Conservation (phyloP, 345 rosid genomes). For the Gossypium ekmanianum region DNA sequence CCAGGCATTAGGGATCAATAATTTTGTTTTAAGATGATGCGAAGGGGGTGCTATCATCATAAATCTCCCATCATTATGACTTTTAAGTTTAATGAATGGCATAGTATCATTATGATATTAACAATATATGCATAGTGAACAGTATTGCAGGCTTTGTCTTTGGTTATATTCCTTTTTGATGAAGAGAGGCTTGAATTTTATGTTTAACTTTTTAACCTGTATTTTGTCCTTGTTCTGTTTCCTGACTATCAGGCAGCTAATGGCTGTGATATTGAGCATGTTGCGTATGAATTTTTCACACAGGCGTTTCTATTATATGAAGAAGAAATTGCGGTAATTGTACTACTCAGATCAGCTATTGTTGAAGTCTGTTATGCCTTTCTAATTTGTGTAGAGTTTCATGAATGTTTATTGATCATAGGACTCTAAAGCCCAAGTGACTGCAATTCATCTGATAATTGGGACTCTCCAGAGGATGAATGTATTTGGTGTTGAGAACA, state of each 20-base stretch:
- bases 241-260: constrained; percentile 63
- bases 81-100: background rate
- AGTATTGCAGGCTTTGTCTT: background rate
- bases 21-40: background rate
- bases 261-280: constrained; percentile 73
- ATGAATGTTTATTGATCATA: constrained; percentile 21
- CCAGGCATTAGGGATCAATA: background rate
- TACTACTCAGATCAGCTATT: constrained; percentile 1
- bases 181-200: background rate
- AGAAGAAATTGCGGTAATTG: constrained; percentile 78
- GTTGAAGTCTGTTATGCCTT: background rate
- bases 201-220: constrained; percentile 8
- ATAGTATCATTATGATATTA: background rate
- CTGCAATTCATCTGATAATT: constrained; percentile 74
- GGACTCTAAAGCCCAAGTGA: constrained; percentile 89
- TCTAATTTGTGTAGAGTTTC: constrained; percentile 5
- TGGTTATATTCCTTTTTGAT: background rate
- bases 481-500: constrained; percentile 87
- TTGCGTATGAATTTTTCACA: constrained; percentile 77
- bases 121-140: background rate
- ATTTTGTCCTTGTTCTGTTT: constrained; percentile 14
- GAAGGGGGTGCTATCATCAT: background rate
- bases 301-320: constrained; percentile 79
- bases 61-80: background rate
- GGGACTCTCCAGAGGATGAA: constrained; percentile 88